Conservation (phyloP, 163 green algal species). For the Coccomyxa subellipsoidea region DNA sequence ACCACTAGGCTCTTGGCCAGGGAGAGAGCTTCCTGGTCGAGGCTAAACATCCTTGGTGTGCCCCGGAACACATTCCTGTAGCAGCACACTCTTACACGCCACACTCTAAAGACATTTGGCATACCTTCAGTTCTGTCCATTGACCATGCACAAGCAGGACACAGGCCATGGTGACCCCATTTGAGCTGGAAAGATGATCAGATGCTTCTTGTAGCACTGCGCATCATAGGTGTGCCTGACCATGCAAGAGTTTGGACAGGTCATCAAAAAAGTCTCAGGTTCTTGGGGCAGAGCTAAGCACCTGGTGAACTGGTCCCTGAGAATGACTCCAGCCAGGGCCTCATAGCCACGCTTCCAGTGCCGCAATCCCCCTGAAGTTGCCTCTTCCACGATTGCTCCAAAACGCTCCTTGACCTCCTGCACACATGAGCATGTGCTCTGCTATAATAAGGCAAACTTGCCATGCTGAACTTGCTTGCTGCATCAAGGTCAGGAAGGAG, state of each 20-base stretch:
- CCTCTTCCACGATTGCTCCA: neutral
- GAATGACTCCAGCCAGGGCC: constrained; percentile 52
- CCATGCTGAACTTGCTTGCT: too few species aligned
- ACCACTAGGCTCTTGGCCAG: neutral
- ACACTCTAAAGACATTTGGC: too few species aligned
- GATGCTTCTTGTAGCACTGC: too few species aligned
- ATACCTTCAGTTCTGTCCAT: too few species aligned
- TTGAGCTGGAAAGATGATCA: too few species aligned
- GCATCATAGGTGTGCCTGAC: too few species aligned
- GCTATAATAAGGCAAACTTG: too few species aligned
- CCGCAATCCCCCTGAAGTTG: neutral
- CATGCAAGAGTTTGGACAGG: too few species aligned
- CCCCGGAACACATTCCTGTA: constrained; percentile 52
- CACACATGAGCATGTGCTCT: neutral
- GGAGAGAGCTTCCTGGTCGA: constrained; percentile 26
- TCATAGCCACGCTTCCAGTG: constrained; percentile 17
- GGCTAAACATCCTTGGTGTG: constrained; percentile 42
- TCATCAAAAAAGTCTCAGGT: too few species aligned
- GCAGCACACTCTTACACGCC: neutral
- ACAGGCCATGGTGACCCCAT: too few species aligned
- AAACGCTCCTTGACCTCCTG: constrained; percentile 20
- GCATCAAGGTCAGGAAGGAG: too few species aligned
- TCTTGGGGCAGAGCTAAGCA: neutral
- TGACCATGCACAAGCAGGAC: too few species aligned
- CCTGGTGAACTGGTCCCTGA: constrained; percentile 66